phyloP scores from a whole-genome alignment of 331 rosid genomes.

The Ulmus americana region DNA sequence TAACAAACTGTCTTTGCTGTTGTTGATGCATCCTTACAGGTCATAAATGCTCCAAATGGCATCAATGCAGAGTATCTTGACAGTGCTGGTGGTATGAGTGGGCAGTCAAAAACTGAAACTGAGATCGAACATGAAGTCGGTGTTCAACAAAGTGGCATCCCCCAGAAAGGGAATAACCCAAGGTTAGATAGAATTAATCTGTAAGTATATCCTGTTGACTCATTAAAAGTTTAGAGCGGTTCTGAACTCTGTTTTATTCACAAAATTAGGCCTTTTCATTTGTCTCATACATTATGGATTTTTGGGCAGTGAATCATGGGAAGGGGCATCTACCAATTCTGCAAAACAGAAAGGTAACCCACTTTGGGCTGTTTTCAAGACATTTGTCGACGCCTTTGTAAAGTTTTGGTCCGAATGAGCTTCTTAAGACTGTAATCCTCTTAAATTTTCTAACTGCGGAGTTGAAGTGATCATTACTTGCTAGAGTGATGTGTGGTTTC shows the following conservation, averaged over 20 bases:
- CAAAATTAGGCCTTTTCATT: conserved; percentile 18
- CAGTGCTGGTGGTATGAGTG: conserved; percentile 12
- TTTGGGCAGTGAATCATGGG: conserved; percentile 88
- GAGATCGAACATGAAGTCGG: conserved; percentile 33
- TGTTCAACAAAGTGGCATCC: conserved; percentile 29
- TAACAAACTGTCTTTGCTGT: conserved; percentile 4
- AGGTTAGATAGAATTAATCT: conserved; percentile 78
- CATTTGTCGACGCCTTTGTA: conserved; percentile 47
- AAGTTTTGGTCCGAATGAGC: conserved; percentile 70
- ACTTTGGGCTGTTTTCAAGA: conserved; percentile 42
- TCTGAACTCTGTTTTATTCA: conserved; percentile 10
- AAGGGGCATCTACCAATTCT: conserved; percentile 35
- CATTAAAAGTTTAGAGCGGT: background rate
- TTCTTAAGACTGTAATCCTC: conserved; percentile 19
- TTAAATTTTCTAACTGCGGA: conserved; percentile 9
- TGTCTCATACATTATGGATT: conserved; percentile 7
- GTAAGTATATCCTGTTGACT: conserved; percentile 42
- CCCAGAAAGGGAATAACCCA: conserved; percentile 46
- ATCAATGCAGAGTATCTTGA: conserved; percentile 26
- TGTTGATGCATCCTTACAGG: conserved; percentile 29
- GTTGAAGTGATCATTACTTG: conserved; percentile 25
- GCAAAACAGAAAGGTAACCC: conserved; percentile 47
- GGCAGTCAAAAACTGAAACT: conserved; percentile 30
- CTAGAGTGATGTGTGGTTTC: conserved; percentile 17
- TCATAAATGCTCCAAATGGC: conserved; percentile 19